These are phyloP conservation scores for Stachybotrys chlorohalonatus DNA, from an alignment of 2,329 filamentous ascomycete genomes.

Conservation along the genomic window DNA sequence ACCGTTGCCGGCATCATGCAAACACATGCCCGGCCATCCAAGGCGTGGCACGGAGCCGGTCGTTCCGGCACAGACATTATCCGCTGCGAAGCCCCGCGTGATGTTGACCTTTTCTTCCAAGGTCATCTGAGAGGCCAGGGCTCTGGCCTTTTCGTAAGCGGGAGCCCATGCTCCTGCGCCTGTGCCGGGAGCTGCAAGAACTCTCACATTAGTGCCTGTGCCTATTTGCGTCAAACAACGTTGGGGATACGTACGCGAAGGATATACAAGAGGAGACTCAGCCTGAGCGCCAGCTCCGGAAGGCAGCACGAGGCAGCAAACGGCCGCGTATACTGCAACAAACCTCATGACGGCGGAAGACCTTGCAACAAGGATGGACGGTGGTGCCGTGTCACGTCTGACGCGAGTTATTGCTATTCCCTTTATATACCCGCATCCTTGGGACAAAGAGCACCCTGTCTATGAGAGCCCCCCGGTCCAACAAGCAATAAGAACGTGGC, in stretches of 20 bases:
- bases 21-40: slow-evolving; percentile 36
- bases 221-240: background rate
- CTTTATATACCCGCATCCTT: background rate
- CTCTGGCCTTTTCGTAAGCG: slow-evolving; percentile 48
- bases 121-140: slow-evolving; percentile 52
- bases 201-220: background rate
- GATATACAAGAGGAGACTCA: slow-evolving; percentile 14
- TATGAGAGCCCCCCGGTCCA: too few species aligned
- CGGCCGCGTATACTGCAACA: background rate
- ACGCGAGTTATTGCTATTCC: background rate
- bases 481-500: background rate
- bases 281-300: background rate
- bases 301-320: slow-evolving; percentile 4
- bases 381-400: background rate
- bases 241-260: slow-evolving; percentile 9
- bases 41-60: slow-evolving; percentile 36
- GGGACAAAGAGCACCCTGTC: too few species aligned
- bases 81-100: slow-evolving; percentile 42
- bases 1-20: slow-evolving; percentile 41
- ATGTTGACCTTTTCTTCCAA: slow-evolving; percentile 54
- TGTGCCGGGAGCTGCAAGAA: slow-evolving; percentile 17
- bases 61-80: slow-evolving; percentile 39
- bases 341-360: background rate
- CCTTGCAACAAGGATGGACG: background rate
- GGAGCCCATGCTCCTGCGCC: slow-evolving; percentile 38